Percentiles rank a stretch among this genome's conserved stretches.
Conservation (phyloP, 441 rosid genomes). For the Euphorbia corollata region DNA sequence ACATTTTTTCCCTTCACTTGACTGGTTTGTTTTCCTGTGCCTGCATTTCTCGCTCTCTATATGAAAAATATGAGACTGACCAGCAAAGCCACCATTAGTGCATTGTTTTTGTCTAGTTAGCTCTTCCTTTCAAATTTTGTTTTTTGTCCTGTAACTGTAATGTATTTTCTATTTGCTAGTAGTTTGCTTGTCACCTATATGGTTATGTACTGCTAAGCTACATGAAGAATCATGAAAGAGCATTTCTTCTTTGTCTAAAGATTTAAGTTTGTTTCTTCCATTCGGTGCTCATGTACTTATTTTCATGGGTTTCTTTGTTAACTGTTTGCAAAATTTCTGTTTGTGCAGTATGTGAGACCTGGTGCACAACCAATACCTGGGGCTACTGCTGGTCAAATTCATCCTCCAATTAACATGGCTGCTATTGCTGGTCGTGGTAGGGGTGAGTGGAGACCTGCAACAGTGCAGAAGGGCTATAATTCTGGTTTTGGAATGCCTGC, state of each 20-base stretch:
- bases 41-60: neutral
- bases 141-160: neutral
- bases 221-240: neutral
- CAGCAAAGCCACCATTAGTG: neutral
- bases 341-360: slow-evolving; percentile 94
- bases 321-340: slow-evolving; percentile 22
- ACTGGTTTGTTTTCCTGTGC: neutral
- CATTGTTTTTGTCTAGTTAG: neutral
- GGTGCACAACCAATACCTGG: slow-evolving; percentile 81
- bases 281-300: neutral
- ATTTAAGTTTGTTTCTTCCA: slow-evolving; percentile 1
- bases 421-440: slow-evolving; percentile 78
- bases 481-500: slow-evolving; percentile 52
- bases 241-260: neutral
- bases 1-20: neutral
- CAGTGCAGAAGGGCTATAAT: slow-evolving; percentile 67
- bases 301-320: slow-evolving; percentile 17
- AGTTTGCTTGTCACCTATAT: neutral
- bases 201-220: neutral
- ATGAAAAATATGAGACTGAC: slow-evolving; percentile 1
- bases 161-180: neutral
- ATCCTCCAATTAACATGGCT: slow-evolving; percentile 57
- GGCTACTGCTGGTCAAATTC: slow-evolving; percentile 58
- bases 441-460: slow-evolving; percentile 82
- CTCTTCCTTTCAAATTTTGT: neutral